Evolutionary conservation across 2,329 filamentous ascomycete genomes (phyloP).

Genomic region (Thielaviopsis punctulata): DNA sequence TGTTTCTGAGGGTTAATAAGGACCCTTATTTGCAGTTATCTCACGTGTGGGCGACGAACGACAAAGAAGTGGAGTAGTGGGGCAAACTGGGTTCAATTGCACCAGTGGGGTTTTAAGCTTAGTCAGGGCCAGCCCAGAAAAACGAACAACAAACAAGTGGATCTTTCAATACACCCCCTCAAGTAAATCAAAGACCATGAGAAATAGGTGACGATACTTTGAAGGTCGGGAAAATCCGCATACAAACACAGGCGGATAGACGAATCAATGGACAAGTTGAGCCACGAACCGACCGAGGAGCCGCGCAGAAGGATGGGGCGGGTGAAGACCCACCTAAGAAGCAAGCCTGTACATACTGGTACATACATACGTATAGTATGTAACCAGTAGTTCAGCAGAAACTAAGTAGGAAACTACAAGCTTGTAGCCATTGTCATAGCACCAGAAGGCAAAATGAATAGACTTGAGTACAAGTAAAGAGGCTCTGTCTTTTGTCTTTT

Average conservation of each 20-base stretch:
- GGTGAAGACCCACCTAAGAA: background rate
- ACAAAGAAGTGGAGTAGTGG: background rate
- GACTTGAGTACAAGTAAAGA: too few relatives aligned
- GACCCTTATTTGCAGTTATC: background rate
- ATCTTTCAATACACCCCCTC: background rate
- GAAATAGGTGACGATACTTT: background rate
- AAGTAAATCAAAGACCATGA: too few relatives aligned
- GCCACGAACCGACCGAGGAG: too few relatives aligned
- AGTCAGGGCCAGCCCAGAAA: background rate
- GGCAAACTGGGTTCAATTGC: background rate
- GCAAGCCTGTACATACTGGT: too few relatives aligned
- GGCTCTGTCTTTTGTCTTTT: too few relatives aligned
- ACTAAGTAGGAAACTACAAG: too few relatives aligned
- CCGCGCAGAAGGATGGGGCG: background rate
- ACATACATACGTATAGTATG: too few relatives aligned
- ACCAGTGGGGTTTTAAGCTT: background rate
- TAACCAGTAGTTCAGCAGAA: too few relatives aligned
- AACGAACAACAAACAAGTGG: background rate
- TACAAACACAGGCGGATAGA: constrained; percentile 8
- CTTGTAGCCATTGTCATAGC: too few relatives aligned
- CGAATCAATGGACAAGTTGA: constrained; percentile 6
- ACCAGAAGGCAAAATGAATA: too few relatives aligned
- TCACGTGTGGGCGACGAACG: background rate
- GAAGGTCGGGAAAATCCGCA: constrained; percentile 14
- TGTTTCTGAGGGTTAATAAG: background rate